These are phyloP conservation scores for Chimonanthus praecox DNA, from an alignment of 164 flowering plant genomes.

Conservation along the genomic window DNA sequence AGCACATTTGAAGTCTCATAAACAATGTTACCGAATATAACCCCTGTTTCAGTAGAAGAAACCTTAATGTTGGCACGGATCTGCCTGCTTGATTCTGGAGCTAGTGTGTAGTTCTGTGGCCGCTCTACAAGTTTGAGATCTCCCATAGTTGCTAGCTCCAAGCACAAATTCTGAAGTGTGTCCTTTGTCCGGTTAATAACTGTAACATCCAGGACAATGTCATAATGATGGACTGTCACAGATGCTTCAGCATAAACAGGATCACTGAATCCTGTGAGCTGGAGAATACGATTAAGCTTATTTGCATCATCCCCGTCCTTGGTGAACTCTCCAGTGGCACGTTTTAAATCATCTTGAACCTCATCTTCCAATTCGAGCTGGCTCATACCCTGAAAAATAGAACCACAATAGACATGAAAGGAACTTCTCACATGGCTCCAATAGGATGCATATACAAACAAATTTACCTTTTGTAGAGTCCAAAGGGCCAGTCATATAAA, in stretches of 20 bases:
- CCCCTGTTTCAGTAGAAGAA: constrained; percentile 97
- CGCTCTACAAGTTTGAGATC: constrained; percentile 98
- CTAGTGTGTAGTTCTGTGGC: constrained; percentile 96
- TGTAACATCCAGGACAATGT: constrained; percentile 95
- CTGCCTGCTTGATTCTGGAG: constrained; percentile 95
- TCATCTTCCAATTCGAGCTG: constrained; percentile 98
- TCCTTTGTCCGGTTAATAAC: constrained; percentile 92
- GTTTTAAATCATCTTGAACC: constrained; percentile 96
- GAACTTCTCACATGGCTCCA: neutral
- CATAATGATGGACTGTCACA: constrained; percentile 98
- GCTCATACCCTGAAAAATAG: constrained; percentile 79
- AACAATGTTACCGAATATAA: constrained; percentile 96
- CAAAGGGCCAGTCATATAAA: too few species aligned
- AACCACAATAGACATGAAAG: neutral
- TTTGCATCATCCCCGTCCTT: constrained; percentile 89
- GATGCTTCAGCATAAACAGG: constrained; percentile 99
- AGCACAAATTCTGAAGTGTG: constrained; percentile 91
- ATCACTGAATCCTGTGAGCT: constrained; percentile 97
- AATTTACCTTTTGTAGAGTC: too few species aligned
- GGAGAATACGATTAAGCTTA: constrained; percentile 91
- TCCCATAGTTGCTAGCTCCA: constrained; percentile 98
- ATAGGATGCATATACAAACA: too few species aligned
- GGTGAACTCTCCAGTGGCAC: constrained; percentile 97
- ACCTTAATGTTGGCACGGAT: constrained; percentile 94
- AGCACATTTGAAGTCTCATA: constrained; percentile 93